Evolutionary conservation across 208 protist species (phyloP).

Genomic region (Paratrypanosoma confusum): DNA sequence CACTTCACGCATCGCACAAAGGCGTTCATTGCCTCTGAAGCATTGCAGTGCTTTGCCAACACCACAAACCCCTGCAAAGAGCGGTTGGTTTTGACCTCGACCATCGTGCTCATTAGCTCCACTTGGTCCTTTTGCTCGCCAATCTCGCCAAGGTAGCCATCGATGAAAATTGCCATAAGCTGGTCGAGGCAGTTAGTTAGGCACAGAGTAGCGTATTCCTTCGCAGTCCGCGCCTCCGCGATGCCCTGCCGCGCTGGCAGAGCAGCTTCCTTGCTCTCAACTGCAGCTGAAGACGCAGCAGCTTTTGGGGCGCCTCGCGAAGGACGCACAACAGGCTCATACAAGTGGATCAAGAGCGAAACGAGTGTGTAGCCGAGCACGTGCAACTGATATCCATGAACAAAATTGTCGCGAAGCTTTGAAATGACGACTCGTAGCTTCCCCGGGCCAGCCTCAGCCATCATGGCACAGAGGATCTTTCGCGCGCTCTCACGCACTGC

Average conservation of each 20-base stretch:
- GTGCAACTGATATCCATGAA: slow-evolving; percentile 88
- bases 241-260: too few species aligned
- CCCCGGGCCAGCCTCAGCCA: slow-evolving; percentile 69
- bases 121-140: slow-evolving; percentile 83
- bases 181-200: slow-evolving; percentile 59
- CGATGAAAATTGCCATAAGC: slow-evolving; percentile 74
- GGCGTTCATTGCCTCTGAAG: slow-evolving; percentile 47
- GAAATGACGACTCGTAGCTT: slow-evolving; percentile 74
- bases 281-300: not conserved
- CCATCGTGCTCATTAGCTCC: slow-evolving; percentile 87
- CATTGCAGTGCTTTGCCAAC: slow-evolving; percentile 61
- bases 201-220: slow-evolving; percentile 52
- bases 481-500: slow-evolving; percentile 76
- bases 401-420: slow-evolving; percentile 77
- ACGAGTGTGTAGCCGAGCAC: slow-evolving; percentile 88
- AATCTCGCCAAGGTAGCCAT: slow-evolving; percentile 87
- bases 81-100: slow-evolving; percentile 80
- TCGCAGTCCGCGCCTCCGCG: too few species aligned
- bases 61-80: slow-evolving; percentile 80
- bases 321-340: slow-evolving; percentile 32
- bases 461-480: slow-evolving; percentile 64
- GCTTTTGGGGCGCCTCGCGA: not conserved
- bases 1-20: slow-evolving; percentile 76
- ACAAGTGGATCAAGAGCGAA: slow-evolving; percentile 78
- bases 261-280: too few species aligned